A percentile compares a stretch with the other conserved stretches of the same genome.
Evolutionary conservation across 305 asterid species (phyloP).

Genomic region (Fraxinus baroniana): DNA sequence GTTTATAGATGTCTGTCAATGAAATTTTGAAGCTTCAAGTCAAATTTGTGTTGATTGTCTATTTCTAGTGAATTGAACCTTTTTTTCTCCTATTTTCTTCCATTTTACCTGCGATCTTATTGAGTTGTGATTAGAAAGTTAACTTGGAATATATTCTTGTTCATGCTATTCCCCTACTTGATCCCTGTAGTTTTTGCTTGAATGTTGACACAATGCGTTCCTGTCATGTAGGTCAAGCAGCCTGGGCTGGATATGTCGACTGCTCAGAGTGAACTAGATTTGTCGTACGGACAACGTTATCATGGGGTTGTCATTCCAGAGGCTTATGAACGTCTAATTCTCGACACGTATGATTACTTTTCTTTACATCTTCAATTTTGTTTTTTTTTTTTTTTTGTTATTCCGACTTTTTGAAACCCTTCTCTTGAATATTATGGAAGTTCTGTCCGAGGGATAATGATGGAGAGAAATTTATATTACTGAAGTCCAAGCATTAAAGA

Average conservation of each 20-base stretch:
- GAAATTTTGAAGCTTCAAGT: not conserved
- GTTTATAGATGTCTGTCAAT: not conserved
- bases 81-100: not conserved
- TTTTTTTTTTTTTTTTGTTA: not conserved
- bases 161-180: not conserved
- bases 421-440: not conserved
- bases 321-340: slow-evolving; percentile 91
- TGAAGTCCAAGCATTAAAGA: not conserved
- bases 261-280: slow-evolving; percentile 83
- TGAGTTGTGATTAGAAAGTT: not conserved
- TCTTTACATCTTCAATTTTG: not conserved
- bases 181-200: not conserved
- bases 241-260: slow-evolving; percentile 86
- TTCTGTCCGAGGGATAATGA: not conserved
- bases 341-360: slow-evolving; percentile 65
- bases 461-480: not conserved
- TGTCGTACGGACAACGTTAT: slow-evolving; percentile 78
- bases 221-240: slow-evolving; percentile 72
- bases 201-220: not conserved
- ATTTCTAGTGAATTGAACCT: not conserved
- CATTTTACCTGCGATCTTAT: not conserved
- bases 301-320: slow-evolving; percentile 75
- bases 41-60: not conserved
- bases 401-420: not conserved
- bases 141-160: not conserved